These are phyloP conservation scores for Tuber magnatum DNA, from an alignment of 495 filamentous ascomycete genomes.

Conservation along the genomic window DNA sequence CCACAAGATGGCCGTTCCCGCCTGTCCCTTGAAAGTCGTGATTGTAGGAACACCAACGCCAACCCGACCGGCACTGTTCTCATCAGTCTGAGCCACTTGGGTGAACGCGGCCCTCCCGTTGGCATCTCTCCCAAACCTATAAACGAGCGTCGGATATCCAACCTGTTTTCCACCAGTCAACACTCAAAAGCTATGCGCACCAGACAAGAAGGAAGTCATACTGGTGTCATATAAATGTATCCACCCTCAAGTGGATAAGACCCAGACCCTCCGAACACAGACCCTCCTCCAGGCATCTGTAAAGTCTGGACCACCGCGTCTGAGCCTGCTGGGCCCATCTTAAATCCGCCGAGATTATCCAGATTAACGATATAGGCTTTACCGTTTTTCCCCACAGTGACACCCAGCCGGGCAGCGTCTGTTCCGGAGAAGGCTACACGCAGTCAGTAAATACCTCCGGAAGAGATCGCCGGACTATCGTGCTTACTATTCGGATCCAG, in stretches of 20 bases:
- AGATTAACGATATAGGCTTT: conserved; percentile 48
- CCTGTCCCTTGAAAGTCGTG: conserved; percentile 41
- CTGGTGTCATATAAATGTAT: conserved; percentile 47
- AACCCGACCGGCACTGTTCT: conserved; percentile 36
- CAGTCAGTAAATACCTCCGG: neutral
- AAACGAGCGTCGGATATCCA: conserved; percentile 37
- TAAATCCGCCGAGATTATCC: conserved; percentile 49
- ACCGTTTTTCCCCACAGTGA: conserved; percentile 46
- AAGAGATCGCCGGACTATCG: neutral
- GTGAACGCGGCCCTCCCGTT: conserved; percentile 38
- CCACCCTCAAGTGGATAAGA: conserved; percentile 49
- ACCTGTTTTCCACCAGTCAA: conserved; percentile 39
- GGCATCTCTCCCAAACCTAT: conserved; percentile 37
- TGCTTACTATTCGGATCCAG: conserved; percentile 39
- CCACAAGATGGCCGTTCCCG: conserved; percentile 42
- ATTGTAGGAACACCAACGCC: conserved; percentile 42
- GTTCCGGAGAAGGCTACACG: conserved; percentile 42
- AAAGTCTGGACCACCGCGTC: conserved; percentile 47
- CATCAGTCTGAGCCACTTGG: conserved; percentile 40
- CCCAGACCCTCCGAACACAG: conserved; percentile 48
- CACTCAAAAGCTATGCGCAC: conserved; percentile 44
- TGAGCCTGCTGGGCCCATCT: conserved; percentile 43
- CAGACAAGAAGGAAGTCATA: conserved; percentile 33
- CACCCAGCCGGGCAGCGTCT: conserved; percentile 43
- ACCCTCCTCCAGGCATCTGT: conserved; percentile 33